Percentiles rank a stretch among this genome's conserved stretches.
Evolutionary conservation across 495 filamentous ascomycete species (phyloP).

Genomic region (Aspergillus olivimuriae): DNA sequence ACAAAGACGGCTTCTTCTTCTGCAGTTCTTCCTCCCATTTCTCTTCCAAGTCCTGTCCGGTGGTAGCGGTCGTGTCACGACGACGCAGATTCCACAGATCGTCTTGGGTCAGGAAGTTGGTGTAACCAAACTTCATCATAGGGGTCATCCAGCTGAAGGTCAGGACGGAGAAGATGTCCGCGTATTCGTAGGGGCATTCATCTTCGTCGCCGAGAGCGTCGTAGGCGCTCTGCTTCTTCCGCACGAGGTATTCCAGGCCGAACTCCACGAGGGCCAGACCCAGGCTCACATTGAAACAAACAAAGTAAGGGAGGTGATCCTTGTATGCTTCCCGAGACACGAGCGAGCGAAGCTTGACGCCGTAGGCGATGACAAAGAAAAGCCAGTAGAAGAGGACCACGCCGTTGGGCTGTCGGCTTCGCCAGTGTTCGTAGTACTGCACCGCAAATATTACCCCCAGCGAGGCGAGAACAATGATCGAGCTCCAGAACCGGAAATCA

Average conservation of each 20-base stretch:
- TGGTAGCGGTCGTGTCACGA: constrained; percentile 67
- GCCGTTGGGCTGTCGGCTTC: constrained; percentile 83
- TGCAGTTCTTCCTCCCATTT: constrained; percentile 73
- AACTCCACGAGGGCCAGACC: constrained; percentile 72
- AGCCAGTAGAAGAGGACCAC: constrained; percentile 97
- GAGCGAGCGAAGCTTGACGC: constrained; percentile 83
- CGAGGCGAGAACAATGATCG: constrained; percentile 69
- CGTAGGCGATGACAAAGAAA: constrained; percentile 72
- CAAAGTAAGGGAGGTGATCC: constrained; percentile 65
- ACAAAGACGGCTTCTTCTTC: constrained; percentile 76
- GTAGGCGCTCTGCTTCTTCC: constrained; percentile 81
- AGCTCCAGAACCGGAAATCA: constrained; percentile 90
- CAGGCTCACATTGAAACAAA: constrained; percentile 67
- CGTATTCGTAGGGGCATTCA: constrained; percentile 92
- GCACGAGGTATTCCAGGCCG: constrained; percentile 79
- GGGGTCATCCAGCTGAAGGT: constrained; percentile 99
- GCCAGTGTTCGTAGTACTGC: constrained; percentile 88
- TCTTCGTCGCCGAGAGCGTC: constrained; percentile 79
- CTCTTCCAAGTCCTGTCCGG: constrained; percentile 58
- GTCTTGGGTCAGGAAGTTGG: constrained; percentile 86
- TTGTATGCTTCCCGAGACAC: constrained; percentile 67
- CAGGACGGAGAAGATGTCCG: constrained; percentile 86
- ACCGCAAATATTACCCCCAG: constrained; percentile 74
- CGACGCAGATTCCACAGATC: constrained; percentile 91
- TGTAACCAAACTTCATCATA: constrained; percentile 93